These are phyloP conservation scores for Setaria italica DNA, from an alignment of 202 grass and related monocot genomes.

Conservation along the genomic window DNA sequence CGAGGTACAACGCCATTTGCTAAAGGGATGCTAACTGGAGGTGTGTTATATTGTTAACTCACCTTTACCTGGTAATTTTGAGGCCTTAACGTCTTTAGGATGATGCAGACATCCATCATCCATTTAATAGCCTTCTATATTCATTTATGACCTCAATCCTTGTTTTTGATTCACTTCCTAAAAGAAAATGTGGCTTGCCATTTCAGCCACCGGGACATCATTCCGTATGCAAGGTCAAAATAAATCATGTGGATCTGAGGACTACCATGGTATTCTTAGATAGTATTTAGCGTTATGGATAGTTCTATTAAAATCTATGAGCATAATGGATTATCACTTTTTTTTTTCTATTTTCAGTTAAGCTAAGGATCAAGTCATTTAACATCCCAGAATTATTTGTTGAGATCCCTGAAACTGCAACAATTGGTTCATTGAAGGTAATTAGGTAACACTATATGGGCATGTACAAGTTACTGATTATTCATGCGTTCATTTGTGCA, in stretches of 20 bases:
- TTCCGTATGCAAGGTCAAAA: constrained; percentile 45
- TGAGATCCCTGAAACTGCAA: constrained; percentile 76
- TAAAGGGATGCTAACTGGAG: constrained; percentile 57
- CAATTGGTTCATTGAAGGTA: constrained; percentile 82
- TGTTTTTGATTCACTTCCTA: constrained; percentile 29
- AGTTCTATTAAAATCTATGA: neutral
- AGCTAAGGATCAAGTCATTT: constrained; percentile 84
- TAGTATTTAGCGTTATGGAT: neutral
- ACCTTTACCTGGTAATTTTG: constrained; percentile 22
- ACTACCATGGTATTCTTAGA: constrained; percentile 56
- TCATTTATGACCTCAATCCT: constrained; percentile 25
- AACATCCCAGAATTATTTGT: constrained; percentile 57
- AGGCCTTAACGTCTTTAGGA: constrained; percentile 29
- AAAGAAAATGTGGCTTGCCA: constrained; percentile 26
- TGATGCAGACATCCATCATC: constrained; percentile 24
- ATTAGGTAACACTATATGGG: neutral
- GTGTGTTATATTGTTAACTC: constrained; percentile 38
- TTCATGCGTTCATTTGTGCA: constrained; percentile 1
- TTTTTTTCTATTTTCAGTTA: constrained; percentile 65
- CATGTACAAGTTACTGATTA: constrained; percentile 27
- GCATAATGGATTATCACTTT: constrained; percentile 27
- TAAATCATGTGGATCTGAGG: constrained; percentile 42
- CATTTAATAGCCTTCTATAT: constrained; percentile 15
- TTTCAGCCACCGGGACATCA: constrained; percentile 49
- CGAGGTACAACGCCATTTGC: constrained; percentile 44